phyloP scores from a whole-genome alignment of 495 filamentous ascomycete species.

The Trichoderma gamsii region DNA sequence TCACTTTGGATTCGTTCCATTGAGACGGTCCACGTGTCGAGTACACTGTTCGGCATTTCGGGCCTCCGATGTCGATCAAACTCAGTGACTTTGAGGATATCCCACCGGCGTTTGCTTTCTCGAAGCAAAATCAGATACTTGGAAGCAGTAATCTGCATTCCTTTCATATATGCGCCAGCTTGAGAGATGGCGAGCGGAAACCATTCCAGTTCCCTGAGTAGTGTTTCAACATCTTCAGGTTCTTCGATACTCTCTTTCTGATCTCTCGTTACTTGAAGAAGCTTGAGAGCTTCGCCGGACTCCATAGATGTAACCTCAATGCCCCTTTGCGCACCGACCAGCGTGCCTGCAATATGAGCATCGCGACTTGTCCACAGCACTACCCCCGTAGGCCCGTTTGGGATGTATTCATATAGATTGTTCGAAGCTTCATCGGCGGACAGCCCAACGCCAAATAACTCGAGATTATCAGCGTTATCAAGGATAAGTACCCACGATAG shows the following conservation, averaged over 20 bases:
- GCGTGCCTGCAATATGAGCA: constrained; percentile 19
- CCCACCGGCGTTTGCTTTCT: constrained; percentile 17
- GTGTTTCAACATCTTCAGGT: constrained; percentile 10
- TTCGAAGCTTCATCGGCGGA: not conserved
- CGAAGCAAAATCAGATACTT: constrained; percentile 20
- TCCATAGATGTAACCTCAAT: constrained; percentile 21
- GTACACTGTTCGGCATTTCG: constrained; percentile 22
- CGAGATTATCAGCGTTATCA: constrained; percentile 34
- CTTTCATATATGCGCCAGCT: constrained; percentile 26
- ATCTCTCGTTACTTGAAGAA: constrained; percentile 18
- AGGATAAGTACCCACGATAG: constrained; percentile 33
- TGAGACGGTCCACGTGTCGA: constrained; percentile 26
- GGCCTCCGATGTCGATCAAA: constrained; percentile 20
- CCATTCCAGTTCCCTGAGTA: constrained; percentile 24
- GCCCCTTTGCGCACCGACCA: constrained; percentile 18
- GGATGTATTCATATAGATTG: constrained; percentile 22
- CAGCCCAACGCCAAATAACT: constrained; percentile 20
- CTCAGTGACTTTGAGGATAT: constrained; percentile 19
- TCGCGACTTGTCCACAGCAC: constrained; percentile 30
- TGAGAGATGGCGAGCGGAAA: constrained; percentile 29
- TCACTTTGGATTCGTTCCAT: constrained; percentile 23
- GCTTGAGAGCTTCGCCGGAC: constrained; percentile 16
- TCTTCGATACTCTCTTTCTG: constrained; percentile 15
- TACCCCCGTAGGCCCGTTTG: constrained; percentile 22
- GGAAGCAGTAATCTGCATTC: constrained; percentile 21